These are phyloP conservation scores for Verruconis gallopava DNA, from an alignment of 2,329 filamentous ascomycete species.

Conservation along the genomic window DNA sequence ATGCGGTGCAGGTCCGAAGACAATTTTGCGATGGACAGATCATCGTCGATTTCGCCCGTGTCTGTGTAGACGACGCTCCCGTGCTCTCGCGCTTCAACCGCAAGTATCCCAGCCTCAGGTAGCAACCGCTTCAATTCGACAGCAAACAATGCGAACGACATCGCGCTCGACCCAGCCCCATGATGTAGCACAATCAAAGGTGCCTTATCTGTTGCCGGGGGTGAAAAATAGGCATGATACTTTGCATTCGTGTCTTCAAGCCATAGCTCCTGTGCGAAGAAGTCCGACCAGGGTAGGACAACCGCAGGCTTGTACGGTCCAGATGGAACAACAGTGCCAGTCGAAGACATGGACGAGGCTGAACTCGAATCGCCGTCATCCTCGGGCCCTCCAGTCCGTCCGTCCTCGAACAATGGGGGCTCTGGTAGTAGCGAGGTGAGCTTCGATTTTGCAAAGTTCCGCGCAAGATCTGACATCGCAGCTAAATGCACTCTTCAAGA, in stretches of 20 bases:
- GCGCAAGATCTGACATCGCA: constrained; percentile 68
- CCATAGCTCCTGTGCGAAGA: constrained; percentile 79
- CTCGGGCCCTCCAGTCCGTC: constrained; percentile 18
- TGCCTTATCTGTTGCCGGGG: constrained; percentile 51
- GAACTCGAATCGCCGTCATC: constrained; percentile 35
- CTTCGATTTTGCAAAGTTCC: constrained; percentile 65
- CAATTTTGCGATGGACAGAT: constrained; percentile 62
- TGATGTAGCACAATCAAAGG: constrained; percentile 91
- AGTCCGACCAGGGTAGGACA: constrained; percentile 73
- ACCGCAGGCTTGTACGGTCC: constrained; percentile 49
- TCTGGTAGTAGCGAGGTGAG: constrained; percentile 49
- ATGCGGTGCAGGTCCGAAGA: constrained; percentile 59
- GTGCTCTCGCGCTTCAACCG: constrained; percentile 76
- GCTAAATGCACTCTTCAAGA: too few species aligned
- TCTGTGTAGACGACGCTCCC: constrained; percentile 46
- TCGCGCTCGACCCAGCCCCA: constrained; percentile 81
- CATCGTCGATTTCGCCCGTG: constrained; percentile 31
- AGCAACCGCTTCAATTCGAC: constrained; percentile 64
- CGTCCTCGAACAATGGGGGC: constrained; percentile 36
- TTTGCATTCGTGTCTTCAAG: constrained; percentile 46
- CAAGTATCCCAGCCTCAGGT: constrained; percentile 70
- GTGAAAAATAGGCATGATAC: constrained; percentile 80
- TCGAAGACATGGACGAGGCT: constrained; percentile 78
- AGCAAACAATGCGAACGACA: constrained; percentile 78
- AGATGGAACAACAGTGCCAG: constrained; percentile 79